phyloP scores from a whole-genome alignment of 306 rosid species.

The Prunus mongolica region DNA sequence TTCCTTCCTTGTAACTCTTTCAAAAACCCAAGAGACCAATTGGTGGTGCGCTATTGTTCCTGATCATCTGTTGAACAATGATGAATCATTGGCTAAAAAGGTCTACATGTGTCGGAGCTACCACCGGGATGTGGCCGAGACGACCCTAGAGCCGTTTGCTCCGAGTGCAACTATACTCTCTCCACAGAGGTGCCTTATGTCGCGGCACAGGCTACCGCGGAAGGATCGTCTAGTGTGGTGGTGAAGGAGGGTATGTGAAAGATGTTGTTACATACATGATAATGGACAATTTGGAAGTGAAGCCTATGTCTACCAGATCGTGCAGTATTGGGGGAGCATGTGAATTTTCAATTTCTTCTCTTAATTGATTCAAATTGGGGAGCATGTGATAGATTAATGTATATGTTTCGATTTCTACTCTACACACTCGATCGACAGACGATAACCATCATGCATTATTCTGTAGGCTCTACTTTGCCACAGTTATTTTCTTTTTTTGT shows the following conservation, averaged over 20 bases:
- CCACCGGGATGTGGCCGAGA: neutral
- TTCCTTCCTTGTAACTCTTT: too few relatives aligned
- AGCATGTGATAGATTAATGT: neutral
- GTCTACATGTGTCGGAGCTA: neutral
- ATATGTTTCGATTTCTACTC: neutral
- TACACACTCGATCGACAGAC: neutral
- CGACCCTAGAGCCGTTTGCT: conserved; percentile 16
- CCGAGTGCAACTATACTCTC: neutral
- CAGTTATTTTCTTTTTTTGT: neutral
- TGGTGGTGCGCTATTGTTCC: neutral
- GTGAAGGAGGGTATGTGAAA: neutral
- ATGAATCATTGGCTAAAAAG: neutral
- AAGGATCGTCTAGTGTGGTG: neutral
- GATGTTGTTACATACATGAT: conserved; percentile 23
- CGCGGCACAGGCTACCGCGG: neutral
- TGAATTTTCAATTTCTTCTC: neutral
- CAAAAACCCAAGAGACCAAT: neutral
- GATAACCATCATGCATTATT: neutral
- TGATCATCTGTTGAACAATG: neutral
- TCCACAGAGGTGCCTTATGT: too few relatives aligned
- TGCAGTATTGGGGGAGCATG: neutral
- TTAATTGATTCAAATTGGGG: neutral
- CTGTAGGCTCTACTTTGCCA: neutral
- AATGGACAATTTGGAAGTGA: conserved; percentile 25
- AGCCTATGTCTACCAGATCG: neutral